Base-by-base conservation (phyloP, 441 rosid genomes). In the Populus hybrid region DNA sequence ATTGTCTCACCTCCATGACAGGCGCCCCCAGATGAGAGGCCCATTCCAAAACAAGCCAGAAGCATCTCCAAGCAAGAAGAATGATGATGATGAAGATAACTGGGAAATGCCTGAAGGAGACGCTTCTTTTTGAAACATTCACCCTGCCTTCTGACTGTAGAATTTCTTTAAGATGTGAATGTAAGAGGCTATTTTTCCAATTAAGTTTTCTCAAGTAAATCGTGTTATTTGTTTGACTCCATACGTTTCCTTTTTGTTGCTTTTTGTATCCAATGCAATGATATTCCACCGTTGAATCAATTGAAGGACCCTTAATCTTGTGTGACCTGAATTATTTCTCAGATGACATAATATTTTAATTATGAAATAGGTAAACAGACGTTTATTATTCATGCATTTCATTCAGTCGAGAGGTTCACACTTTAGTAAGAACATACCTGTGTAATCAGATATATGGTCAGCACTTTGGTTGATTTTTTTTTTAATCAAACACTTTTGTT, bases 31-130 rank as follows among this genome's bases (percentile, higher is more conserved):
- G 28, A 79, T 81, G 66, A 90, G 97, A 81, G 74, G 32, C 78
- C 32, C 79, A 6, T 61, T 76, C n/a, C 87, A 75, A 69, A 83
- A 78, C 79, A 88, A 79, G 75, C 84, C 70, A 70, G 95, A 90
- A 78, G 82, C 69, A 4, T 12, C 90, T 11, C 7, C 85, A 61
- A 84, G 69, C 71, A 88, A 87, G 88, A 92, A 84, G 84, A 85
- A 84, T 2, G 87, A 87, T 21, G 97, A 89, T 2, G 97, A 83
- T 0, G 95, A 86, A 76, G 97, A 94, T 81, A 94, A 94, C 92
- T 92, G 98, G 98, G 97, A 94, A 28, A 65, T 91, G 90, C 97
- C 98, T 61, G 91, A 80, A 63, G 98, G 89, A 75, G 85, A 79
- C 81, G n/a, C 83, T 75, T 89, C 91, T 75, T 85, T 76, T 75